Conservation (phyloP, 805 yeast genomes). For the Hanseniaspora meyeri region DNA sequence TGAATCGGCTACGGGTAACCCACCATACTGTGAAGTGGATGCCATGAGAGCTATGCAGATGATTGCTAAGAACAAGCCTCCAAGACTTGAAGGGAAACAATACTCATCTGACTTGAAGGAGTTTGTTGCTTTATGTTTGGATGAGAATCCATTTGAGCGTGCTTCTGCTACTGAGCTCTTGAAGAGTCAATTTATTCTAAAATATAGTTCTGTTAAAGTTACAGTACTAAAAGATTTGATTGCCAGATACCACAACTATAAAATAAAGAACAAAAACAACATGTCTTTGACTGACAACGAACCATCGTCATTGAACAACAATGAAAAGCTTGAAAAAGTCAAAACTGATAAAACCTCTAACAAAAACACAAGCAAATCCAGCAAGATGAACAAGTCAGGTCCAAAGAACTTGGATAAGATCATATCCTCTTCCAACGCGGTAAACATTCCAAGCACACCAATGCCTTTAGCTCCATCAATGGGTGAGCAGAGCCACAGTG, state of each 20-base stretch:
- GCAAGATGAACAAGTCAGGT: background rate
- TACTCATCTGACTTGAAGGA: constrained; percentile 70
- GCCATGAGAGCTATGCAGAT: constrained; percentile 90
- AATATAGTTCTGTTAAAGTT: constrained; percentile 50
- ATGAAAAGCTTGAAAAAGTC: constrained; percentile 15
- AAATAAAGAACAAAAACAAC: constrained; percentile 50
- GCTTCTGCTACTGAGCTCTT: constrained; percentile 74
- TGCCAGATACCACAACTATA: constrained; percentile 57
- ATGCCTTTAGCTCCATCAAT: constrained; percentile 11
- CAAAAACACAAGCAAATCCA: constrained; percentile 4
- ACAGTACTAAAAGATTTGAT: constrained; percentile 58
- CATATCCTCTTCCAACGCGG: constrained; percentile 13
- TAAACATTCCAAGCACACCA: constrained; percentile 13
- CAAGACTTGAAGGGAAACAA: constrained; percentile 82
- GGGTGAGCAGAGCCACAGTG: background rate
- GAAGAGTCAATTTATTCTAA: constrained; percentile 59
- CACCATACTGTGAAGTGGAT: constrained; percentile 92
- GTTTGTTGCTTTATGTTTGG: constrained; percentile 79
- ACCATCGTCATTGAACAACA: constrained; percentile 23
- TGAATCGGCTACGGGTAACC: constrained; percentile 93
- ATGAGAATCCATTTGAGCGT: constrained; percentile 84
- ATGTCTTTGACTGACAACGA: constrained; percentile 25
- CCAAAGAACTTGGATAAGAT: background rate
- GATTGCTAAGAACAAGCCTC: constrained; percentile 86
- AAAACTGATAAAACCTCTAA: background rate